Base-by-base conservation (phyloP, 2,329 filamentous ascomycete genomes). In the Monilinia fructicola region DNA sequence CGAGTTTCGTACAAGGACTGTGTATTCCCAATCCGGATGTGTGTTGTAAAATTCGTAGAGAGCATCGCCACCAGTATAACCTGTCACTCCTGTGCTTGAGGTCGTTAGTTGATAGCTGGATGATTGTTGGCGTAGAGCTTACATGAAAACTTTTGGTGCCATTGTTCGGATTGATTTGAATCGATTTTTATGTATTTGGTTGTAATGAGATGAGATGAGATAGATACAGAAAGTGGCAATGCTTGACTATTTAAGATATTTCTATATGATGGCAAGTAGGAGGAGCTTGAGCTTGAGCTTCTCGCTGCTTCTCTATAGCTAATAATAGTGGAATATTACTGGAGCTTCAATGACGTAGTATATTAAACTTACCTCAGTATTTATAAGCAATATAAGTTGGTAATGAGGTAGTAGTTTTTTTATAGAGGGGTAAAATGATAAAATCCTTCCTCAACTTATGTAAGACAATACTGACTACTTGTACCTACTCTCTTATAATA, bases 21-120 rank as follows among this genome's bases (percentile, higher is more conserved):
- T 81, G 68, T 82, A 79, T 46, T 81, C 77, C 55, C 80, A 82
- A 42, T 84, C 81, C 4, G 82, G 82, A 65, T 82, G 80, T 11
- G 79, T 76, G 56, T 78, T 75, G 53, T 78, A 72, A 31, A 84
- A 77, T 1, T 76, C 77, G 67, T 79, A 78, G 1, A 83, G 73
- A 1, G 77, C 78, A 70, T 83, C 81, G 23, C 79, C 79, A 16
- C 79, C 79, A 60, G 81, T 78, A 71, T 81, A 65, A 5, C 63
- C 63, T 9, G 63, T 65, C 12, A 16, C 26, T 46, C 63, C 63
- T 44, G 63, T 65, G 23, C 63, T 65, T 40, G 16, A 35, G 38
- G 35, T 31, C 11, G 26, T 21, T 35, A 31, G 46, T 53, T 38
- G 38, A 23, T 31, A 16, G 18, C 18, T 54, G 44, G 16, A 14